Percentiles rank a stretch among this genome's conserved stretches.
Conservation (phyloP, 176 grass and related monocot genomes). For the Juncus effusus region DNA sequence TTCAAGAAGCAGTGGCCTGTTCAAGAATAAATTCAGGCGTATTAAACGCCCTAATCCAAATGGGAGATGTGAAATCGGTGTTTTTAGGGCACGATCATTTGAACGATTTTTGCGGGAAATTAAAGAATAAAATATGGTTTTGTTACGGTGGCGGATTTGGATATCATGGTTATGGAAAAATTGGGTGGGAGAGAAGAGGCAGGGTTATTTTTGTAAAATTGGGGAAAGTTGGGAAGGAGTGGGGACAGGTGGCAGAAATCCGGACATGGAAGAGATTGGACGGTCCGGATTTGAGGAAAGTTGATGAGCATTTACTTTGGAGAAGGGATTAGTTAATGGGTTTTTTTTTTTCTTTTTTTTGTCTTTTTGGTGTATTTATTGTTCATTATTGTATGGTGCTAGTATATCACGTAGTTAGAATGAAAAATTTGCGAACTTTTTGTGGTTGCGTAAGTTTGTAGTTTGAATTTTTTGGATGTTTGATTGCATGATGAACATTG, state of each 20-base stretch:
- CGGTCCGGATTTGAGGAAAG: slow-evolving; percentile 56
- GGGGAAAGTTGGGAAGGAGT: slow-evolving; percentile 45
- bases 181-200: slow-evolving; percentile 68
- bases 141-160: slow-evolving; percentile 96
- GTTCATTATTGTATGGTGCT: too few species aligned
- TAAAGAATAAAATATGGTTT: slow-evolving; percentile 58
- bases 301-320: slow-evolving; percentile 86
- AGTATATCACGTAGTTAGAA: too few species aligned
- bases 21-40: slow-evolving; percentile 69
- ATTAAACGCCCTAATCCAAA: slow-evolving; percentile 42
- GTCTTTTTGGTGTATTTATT: too few species aligned
- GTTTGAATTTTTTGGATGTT: too few species aligned
- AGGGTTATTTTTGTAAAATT: slow-evolving; percentile 49
- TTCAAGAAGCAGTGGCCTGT: slow-evolving; percentile 79
- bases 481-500: too few species aligned
- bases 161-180: slow-evolving; percentile 80
- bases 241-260: slow-evolving; percentile 55
- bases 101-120: slow-evolving; percentile 78
- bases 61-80: slow-evolving; percentile 84
- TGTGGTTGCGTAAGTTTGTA: too few species aligned
- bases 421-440: too few species aligned
- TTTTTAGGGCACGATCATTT: slow-evolving; percentile 95
- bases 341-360: not conserved
- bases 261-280: slow-evolving; percentile 77
- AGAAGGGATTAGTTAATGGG: not conserved